Evolutionary conservation across 2,329 filamentous ascomycete genomes (phyloP), one percentile per base, ranked within the genome.

Genomic region (Talaromyces sp.): DNA sequence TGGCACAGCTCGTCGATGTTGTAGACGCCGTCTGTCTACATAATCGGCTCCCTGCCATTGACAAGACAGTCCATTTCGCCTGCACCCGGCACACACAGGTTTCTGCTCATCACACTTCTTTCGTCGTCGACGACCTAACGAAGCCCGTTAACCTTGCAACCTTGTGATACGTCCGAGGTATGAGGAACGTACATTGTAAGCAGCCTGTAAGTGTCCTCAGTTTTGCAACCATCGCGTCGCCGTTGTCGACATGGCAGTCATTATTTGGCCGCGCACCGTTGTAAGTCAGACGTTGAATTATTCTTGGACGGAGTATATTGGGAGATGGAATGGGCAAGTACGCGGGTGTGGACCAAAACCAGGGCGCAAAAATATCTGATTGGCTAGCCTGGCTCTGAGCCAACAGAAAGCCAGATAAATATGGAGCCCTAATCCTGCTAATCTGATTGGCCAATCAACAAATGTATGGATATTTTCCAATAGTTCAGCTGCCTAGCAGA

Each of bases 61-160:
- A 22, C 63, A 65, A 7, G 8, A 27, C 6, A 65, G 51, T 10
- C 38, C 38, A 43, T 61, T 65, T 34, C 63, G 47, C 22, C 47
- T 45, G 51, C 63, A 65, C 25, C 36, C 58, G 1, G 17, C 36
- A 17, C 63, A 65, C 0, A 17, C 7, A 25, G 63, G 63, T 31
- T 65, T 65, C 11, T 27, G 34, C 38, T 65, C 63, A 22, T 60
- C 63, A 51, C 63, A 65, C 29, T 65, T 65, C 6, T 65, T 65
- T 15, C 63, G 63, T 43, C 63, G 58, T 56, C 58, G 47, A 1
- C 63, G 58, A 34, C 63, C 63, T 65, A 43, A 19, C 34, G 25
- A 45, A 19, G 5, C 1, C 6, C 31, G 4, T 36, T 22, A 56
- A 38, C n/a, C 5, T 25, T 5, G n/a, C 3, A 8, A 19, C 11